phyloP scores from a whole-genome alignment of 192 early-diverging fungal genomes.

The Backusella sp. region DNA sequence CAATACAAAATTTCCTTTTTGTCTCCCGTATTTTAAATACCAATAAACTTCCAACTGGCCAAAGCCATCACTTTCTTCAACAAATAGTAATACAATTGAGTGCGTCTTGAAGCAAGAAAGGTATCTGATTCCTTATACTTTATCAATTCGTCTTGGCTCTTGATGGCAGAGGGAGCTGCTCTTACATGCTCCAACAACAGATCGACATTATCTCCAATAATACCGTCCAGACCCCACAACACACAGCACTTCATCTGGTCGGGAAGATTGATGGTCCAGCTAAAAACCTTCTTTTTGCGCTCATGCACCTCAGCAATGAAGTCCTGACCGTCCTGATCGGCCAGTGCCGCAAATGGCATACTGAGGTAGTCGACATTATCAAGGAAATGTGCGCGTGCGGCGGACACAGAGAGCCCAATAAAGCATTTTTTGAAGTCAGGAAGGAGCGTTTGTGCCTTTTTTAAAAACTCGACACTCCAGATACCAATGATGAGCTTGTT shows the following conservation, averaged over 20 bases:
- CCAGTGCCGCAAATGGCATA: slow-evolving; percentile 41
- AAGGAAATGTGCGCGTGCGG: slow-evolving; percentile 41
- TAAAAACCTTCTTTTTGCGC: slow-evolving; percentile 43
- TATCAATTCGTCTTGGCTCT: neutral
- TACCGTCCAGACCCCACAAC: slow-evolving; percentile 45
- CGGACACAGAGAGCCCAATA: slow-evolving; percentile 48
- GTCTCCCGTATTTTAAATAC: neutral
- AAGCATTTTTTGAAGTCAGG: slow-evolving; percentile 42
- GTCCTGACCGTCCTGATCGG: slow-evolving; percentile 35
- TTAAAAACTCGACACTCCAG: slow-evolving; percentile 52
- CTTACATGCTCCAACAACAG: slow-evolving; percentile 23
- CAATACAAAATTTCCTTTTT: neutral
- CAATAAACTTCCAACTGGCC: slow-evolving; percentile 25
- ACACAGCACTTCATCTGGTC: slow-evolving; percentile 40
- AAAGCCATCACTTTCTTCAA: slow-evolving; percentile 10
- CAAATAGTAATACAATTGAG: slow-evolving; percentile 10
- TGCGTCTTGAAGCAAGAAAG: neutral
- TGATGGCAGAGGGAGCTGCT: neutral
- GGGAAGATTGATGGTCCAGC: slow-evolving; percentile 52
- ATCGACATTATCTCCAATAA: slow-evolving; percentile 48
- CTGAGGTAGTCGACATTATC: slow-evolving; percentile 42
- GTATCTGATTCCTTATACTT: neutral
- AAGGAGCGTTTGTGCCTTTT: slow-evolving; percentile 42
- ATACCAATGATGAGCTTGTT: slow-evolving; percentile 51
- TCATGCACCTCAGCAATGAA: slow-evolving; percentile 52